Base-by-base conservation (phyloP, 306 rosid species). In the Dalbergia oliveri region DNA sequence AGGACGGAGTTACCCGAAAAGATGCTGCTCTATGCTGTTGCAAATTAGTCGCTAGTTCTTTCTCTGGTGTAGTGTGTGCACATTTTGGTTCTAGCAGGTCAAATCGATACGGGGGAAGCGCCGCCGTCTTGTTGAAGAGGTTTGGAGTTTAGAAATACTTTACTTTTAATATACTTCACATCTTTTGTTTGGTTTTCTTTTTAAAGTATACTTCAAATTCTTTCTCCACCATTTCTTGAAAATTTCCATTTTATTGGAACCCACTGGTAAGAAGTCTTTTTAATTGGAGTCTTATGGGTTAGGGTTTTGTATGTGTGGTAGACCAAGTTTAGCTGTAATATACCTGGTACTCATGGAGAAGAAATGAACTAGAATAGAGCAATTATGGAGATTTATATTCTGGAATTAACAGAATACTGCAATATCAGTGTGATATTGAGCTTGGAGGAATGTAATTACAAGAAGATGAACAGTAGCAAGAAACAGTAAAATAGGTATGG, bases 11-110 rank as follows among this genome's bases (percentile, higher is more conserved):
- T 65, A 90, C 94, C 35, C 90, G 98, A 33, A 95, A 93, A 86
- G 97, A 91, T 87, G 99, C 99, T 67, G 98, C 99, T 33, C 64
- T 95, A 35, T 95, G 99, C 84, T 95, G 99, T 84, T 95, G 99
- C 88, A 90, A 87, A 90, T 87, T 95, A 83, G 89, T 90, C 66
- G 93, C 97, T 26, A 90, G 86, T 85, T 93, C 99, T 58, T 88
- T 95, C 88, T 89, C 93, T 43, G 86, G 91, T 72, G 75, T 91
- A 58, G 85, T 79, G 12, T 81, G 88, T 54, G 15, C 86, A 34
- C 98, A 90, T 76, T 93, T 86, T 89, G 90, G 90, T 66, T 67
- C 98, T 66, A 86, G 89, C 73, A 86, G 97, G 84, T 84, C 88
- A 64, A 91, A 86, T 84, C 90, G 96, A 35, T 82, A 0, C 92